Base-by-base conservation (phyloP, 1,284 basidiomycete species). In the Cutaneotrichosporon cyanovorans region DNA sequence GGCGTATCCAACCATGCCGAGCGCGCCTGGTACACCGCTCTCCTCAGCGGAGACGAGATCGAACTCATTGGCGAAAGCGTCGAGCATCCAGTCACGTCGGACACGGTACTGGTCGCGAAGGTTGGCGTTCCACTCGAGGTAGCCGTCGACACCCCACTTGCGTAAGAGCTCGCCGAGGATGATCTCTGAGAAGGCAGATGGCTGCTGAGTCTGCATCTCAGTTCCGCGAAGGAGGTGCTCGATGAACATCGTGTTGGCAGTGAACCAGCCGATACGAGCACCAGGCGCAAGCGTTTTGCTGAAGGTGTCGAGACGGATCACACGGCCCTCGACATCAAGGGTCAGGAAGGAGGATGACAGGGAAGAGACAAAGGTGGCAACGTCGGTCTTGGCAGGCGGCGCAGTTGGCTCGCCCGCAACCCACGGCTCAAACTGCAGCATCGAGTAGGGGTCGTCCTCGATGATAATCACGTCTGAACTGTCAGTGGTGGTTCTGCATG, bases 371-470 rank as follows among this genome's bases (percentile, higher is more conserved):
- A 68, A 68, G 15, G 42, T 59, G 14, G 50, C 44, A 15, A 54
- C 49, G 33, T 58, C 51, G 5, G 48, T 42, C 14, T 53, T 48
- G 18, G 19, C 12, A 11, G 43, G 37, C 3, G 50, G 46, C 14
- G 18, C 23, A 5, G 44, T 25, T 11, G 21, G 18, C 10, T 22
- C 15, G 28, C 41, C 50, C 0, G 44, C 31, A 4, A 37, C 41
- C 25, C 48, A 58, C 7, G 48, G 41, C 21, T 55, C 53, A 37
- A 59, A 56, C 47, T 63, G 53, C 61, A 87, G 72, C 74, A 85
- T 83, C 62, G 78, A 85, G 68, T 87, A 87, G 14, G 84, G 85
- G 65, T 86, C 84, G 55, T 85, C 83, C 69, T 86, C 83, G 43
- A 80, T 74, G 51, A 83, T 82, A 49, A 84, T 77, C 15, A 83